Percentiles rank a stretch among this genome's conserved stretches.
These are phyloP conservation scores for Xylaria sp. DNA, from an alignment of 2,329 filamentous ascomycete species.

Conservation along the genomic window DNA sequence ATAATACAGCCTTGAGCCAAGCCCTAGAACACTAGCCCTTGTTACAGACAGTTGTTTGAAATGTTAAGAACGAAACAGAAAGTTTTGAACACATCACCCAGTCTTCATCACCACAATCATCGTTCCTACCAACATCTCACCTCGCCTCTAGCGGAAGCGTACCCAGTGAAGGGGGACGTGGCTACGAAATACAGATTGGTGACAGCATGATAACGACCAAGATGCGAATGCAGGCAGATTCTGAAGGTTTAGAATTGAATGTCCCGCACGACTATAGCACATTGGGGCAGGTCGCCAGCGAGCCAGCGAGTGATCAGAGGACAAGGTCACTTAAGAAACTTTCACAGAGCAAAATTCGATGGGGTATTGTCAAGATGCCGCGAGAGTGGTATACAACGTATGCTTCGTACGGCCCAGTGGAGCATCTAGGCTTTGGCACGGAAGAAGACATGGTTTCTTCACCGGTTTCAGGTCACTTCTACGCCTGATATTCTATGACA, in stretches of 20 bases:
- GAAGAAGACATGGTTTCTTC: neutral
- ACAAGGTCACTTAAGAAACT: neutral
- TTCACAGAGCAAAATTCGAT: slow-evolving; percentile 1
- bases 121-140: neutral
- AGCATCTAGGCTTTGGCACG: neutral
- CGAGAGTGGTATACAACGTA: neutral
- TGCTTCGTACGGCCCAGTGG: neutral
- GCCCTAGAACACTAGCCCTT: too few species aligned
- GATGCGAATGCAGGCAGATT: neutral
- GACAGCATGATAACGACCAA: neutral
- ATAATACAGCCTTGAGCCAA: too few species aligned
- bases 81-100: neutral
- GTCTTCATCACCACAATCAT: too few species aligned
- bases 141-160: neutral
- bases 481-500: neutral
- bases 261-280: neutral
- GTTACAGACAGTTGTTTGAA: too few species aligned
- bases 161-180: neutral
- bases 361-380: neutral
- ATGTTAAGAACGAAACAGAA: neutral
- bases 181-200: neutral
- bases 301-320: neutral
- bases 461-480: neutral
- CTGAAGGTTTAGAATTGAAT: neutral
- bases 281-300: neutral